These are phyloP conservation scores for Phytophthora syringae DNA, from an alignment of 352 stramenopile species.

Conservation along the genomic window DNA sequence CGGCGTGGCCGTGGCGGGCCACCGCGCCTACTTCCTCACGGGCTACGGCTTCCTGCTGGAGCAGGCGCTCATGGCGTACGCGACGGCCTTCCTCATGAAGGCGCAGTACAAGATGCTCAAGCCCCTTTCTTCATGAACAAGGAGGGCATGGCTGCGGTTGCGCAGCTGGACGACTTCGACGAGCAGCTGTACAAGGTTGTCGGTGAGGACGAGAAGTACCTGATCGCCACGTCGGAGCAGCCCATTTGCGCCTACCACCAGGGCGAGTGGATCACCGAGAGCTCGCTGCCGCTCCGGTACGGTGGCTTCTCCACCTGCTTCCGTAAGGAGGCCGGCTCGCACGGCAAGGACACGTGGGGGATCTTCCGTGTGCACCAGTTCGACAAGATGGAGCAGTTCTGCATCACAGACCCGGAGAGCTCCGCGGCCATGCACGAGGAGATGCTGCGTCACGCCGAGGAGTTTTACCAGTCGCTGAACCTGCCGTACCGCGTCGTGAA, in stretches of 20 bases:
- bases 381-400: constrained; percentile 99
- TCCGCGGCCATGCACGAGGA: constrained; percentile 94
- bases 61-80: constrained; percentile 99
- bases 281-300: constrained; percentile 82
- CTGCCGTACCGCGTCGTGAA: constrained; percentile 99
- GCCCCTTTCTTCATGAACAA: constrained; percentile 99
- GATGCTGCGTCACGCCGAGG: constrained; percentile 93
- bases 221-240: constrained; percentile 99
- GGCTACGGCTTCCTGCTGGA: constrained; percentile 98
- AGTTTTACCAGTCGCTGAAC: constrained; percentile 98
- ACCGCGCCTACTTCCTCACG: constrained; percentile 99
- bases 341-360: constrained; percentile 99
- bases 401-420: constrained; percentile 95
- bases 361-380: constrained; percentile 99
- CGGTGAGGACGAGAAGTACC: constrained; percentile 98
- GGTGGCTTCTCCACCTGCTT: constrained; percentile 99
- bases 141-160: constrained; percentile 97
- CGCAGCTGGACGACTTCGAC: constrained; percentile 99
- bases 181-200: constrained; percentile 99
- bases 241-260: constrained; percentile 99
- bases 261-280: constrained; percentile 91
- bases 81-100: constrained; percentile 96
- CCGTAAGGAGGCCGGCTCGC: constrained; percentile 98
- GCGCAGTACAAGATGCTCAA: constrained; percentile 98
- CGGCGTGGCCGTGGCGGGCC: constrained; percentile 95